A percentile compares a stretch with the other conserved stretches of the same genome.
phyloP scores from a whole-genome alignment of 805 yeast species.

The Yarrowia deformans region DNA sequence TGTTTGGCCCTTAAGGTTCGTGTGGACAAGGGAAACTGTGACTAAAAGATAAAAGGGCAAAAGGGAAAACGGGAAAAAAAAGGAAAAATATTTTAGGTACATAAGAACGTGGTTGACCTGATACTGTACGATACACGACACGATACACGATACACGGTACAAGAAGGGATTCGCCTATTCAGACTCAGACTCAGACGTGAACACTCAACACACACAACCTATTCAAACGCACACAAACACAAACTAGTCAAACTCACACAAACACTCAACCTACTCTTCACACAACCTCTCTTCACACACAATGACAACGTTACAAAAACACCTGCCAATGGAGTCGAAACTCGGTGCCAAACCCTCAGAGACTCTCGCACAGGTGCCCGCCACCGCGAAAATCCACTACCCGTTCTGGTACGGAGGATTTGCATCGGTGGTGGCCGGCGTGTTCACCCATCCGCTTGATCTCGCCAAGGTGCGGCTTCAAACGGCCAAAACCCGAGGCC shows the following conservation, averaged over 20 bases:
- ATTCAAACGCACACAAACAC: neutral
- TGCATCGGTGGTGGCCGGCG: slow-evolving; percentile 54
- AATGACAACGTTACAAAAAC: slow-evolving; percentile 13
- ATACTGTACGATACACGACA: too few relatives aligned
- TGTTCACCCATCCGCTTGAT: slow-evolving; percentile 75
- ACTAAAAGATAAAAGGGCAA: slow-evolving; percentile 3
- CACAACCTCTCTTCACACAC: neutral
- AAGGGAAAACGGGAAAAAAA: slow-evolving; percentile 1
- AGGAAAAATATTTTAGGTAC: slow-evolving; percentile 33
- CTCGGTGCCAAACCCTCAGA: too few relatives aligned
- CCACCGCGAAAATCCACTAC: slow-evolving; percentile 28
- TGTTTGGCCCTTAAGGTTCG: slow-evolving; percentile 10
- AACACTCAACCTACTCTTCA: neutral
- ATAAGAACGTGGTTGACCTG: neutral
- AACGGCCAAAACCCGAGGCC: slow-evolving; percentile 71
- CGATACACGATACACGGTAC: too few relatives aligned
- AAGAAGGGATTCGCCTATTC: too few relatives aligned
- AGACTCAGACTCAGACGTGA: neutral
- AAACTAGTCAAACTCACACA: neutral
- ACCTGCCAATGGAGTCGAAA: neutral
- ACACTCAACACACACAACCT: neutral
- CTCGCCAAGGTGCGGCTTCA: slow-evolving; percentile 87
- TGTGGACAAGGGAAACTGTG: slow-evolving; percentile 1
- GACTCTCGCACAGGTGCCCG: neutral
- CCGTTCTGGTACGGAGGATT: slow-evolving; percentile 56